These are phyloP conservation scores for Sphagnum contortum DNA, from an alignment of 225 moss, liverwort and hornwort genomes.

Conservation along the genomic window DNA sequence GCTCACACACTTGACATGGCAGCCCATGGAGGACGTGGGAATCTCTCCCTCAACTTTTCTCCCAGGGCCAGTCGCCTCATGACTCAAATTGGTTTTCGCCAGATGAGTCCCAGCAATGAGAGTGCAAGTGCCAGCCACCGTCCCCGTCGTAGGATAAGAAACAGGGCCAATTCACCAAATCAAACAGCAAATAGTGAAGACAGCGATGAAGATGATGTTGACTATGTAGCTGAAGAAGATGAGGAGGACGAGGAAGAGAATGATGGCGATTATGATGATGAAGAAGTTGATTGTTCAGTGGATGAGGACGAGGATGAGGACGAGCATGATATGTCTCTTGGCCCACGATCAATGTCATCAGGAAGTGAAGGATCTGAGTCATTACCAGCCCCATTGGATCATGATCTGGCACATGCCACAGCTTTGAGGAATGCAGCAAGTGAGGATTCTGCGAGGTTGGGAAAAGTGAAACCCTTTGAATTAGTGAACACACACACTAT, in stretches of 20 bases:
- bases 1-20: conserved; percentile 9
- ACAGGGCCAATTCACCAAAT: background rate
- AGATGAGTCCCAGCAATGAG: conserved; percentile 2
- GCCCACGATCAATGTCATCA: conserved; percentile 2
- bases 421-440: conserved; percentile 35
- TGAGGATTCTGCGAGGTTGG: conserved; percentile 42
- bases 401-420: conserved; percentile 40
- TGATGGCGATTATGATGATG: background rate
- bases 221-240: conserved; percentile 4
- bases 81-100: conserved; percentile 8
- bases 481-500: conserved; percentile 50
- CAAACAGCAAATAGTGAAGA: conserved; percentile 9
- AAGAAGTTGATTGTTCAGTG: background rate
- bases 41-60: background rate
- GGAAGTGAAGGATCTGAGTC: conserved; percentile 15
- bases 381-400: conserved; percentile 14
- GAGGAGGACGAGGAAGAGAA: conserved; percentile 7
- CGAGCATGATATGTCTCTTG: background rate
- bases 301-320: background rate
- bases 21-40: conserved; percentile 18
- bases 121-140: conserved; percentile 5
- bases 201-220: conserved; percentile 14
- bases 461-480: conserved; percentile 30
- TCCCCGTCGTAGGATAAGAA: background rate
- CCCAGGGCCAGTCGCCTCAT: conserved; percentile 11